Percentiles rank a stretch among this genome's conserved stretches.
Evolutionary conservation across 164 flowering plant species (phyloP).

Genomic region (Brasenia schreberi): DNA sequence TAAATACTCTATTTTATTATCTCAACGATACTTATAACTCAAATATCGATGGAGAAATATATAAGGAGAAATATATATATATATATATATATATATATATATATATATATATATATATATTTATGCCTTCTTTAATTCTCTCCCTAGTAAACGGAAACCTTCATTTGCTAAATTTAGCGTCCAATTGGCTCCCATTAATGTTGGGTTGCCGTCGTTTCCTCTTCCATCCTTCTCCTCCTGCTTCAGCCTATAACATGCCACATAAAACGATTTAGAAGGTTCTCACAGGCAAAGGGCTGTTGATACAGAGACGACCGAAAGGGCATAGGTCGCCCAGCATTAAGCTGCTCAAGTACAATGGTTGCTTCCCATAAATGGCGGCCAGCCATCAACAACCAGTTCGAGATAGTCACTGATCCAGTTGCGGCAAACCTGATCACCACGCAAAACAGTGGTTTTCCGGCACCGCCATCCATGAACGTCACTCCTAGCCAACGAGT

Average conservation of each 20-base stretch:
- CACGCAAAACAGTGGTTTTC: background rate
- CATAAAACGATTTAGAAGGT: background rate
- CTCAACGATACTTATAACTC: too few species aligned
- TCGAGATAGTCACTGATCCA: background rate
- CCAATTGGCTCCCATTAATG: background rate
- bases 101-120: too few species aligned
- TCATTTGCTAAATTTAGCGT: background rate
- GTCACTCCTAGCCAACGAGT: constrained; percentile 1
- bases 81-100: too few species aligned
- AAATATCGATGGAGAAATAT: too few species aligned
- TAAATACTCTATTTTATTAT: too few species aligned
- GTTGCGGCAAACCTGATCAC: background rate
- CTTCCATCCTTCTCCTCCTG: background rate
- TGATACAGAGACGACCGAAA: background rate
- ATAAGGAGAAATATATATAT: too few species aligned
- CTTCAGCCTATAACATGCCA: too few species aligned
- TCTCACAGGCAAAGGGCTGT: background rate
- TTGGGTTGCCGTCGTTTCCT: background rate
- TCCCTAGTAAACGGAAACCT: background rate
- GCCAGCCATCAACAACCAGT: background rate
- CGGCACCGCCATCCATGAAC: background rate
- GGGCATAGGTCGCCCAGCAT: background rate
- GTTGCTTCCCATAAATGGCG: background rate
- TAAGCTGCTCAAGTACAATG: too few species aligned
- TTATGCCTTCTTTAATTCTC: background rate